phyloP scores from a whole-genome alignment of 768 basidiomycete species.

The Kondoa malvinella region DNA sequence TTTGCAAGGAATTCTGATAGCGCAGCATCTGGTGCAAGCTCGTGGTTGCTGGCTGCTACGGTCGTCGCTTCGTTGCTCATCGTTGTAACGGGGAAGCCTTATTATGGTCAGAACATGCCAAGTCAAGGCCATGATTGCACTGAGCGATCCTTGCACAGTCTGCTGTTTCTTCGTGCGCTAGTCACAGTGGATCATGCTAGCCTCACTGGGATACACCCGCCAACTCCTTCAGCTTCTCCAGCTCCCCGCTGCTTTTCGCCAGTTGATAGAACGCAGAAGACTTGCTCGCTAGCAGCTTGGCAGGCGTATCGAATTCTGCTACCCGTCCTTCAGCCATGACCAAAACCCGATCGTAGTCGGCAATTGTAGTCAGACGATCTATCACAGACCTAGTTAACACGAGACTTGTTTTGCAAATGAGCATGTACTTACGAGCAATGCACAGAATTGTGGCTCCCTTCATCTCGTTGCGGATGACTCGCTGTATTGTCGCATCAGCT shows the following conservation, averaged over 20 bases:
- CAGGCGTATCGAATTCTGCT: conserved; percentile 51
- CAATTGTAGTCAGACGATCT: conserved; percentile 28
- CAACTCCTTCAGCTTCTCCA: background rate
- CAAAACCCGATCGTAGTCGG: conserved; percentile 35
- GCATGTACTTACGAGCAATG: conserved; percentile 44
- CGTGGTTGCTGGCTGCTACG: too few relatives aligned
- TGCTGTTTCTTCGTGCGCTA: too few relatives aligned
- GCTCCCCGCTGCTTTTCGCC: background rate
- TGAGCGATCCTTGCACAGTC: too few relatives aligned
- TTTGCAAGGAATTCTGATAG: too few relatives aligned
- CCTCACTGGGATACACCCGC: too few relatives aligned
- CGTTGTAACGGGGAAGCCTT: too few relatives aligned
- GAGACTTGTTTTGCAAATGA: background rate
- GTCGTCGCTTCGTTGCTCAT: too few relatives aligned
- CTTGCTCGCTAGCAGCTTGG: conserved; percentile 16
- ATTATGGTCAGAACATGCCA: too few relatives aligned
- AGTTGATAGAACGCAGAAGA: background rate
- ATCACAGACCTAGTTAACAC: background rate
- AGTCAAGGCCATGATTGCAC: too few relatives aligned
- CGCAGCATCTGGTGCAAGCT: too few relatives aligned
- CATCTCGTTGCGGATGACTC: conserved; percentile 57
- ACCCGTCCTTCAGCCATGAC: conserved; percentile 49
- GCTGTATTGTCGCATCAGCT: conserved; percentile 41
- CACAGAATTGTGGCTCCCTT: conserved; percentile 57
- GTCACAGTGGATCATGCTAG: too few relatives aligned